A percentile compares a stretch with the other conserved stretches of the same genome.
Conservation (phyloP, 208 protist species). For the Porcisia deanei region DNA sequence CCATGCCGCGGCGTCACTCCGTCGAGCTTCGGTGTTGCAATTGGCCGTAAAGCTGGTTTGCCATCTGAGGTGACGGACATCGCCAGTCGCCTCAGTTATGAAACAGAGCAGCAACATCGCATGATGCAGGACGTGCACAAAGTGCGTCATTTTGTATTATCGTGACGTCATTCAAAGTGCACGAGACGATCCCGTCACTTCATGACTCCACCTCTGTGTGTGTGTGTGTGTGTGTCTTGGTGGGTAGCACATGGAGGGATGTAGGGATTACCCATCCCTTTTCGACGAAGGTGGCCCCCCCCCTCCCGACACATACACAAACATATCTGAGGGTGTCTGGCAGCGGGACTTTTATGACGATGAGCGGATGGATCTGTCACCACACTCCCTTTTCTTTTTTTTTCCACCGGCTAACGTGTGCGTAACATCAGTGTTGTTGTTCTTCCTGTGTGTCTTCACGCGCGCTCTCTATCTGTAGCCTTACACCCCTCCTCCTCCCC, state of each 20-base stretch:
- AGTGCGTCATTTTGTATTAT: conserved; percentile 26
- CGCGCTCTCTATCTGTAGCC: background rate
- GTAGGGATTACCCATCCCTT: too few relatives aligned
- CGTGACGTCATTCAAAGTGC: background rate
- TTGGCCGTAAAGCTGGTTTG: conserved; percentile 85
- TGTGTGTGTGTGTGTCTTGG: background rate
- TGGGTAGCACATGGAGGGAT: too few relatives aligned
- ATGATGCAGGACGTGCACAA: conserved; percentile 28
- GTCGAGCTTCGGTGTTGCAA: conserved; percentile 91
- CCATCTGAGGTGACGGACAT: conserved; percentile 60
- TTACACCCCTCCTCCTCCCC: background rate
- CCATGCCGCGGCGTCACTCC: conserved; percentile 77
- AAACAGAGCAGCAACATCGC: conserved; percentile 48
- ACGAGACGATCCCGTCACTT: background rate
- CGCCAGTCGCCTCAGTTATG: conserved; percentile 54
- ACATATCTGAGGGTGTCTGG: background rate
- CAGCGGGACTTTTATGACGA: background rate
- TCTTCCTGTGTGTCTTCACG: background rate
- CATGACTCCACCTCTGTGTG: background rate
- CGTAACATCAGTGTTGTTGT: background rate
- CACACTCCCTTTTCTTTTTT: too few relatives aligned
- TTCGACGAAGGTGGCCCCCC: background rate
- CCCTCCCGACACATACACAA: background rate
- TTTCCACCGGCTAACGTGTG: background rate
- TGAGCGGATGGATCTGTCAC: too few relatives aligned